These are phyloP conservation scores for Chaetomiaceae sp. DNA, from an alignment of 2,329 filamentous ascomycete species.

Conservation along the genomic window DNA sequence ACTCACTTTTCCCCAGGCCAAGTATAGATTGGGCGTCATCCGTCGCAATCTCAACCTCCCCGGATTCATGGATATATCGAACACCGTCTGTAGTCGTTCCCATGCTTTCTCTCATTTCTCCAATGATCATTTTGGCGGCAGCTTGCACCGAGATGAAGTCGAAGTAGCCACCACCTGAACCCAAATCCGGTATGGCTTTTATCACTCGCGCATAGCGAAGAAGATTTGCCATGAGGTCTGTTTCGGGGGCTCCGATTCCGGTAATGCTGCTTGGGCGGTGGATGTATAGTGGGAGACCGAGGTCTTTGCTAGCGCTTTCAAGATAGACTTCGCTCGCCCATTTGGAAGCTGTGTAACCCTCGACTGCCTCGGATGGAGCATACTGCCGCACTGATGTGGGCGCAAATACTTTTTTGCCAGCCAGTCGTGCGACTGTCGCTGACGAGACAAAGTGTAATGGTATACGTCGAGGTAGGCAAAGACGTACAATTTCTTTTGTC, in stretches of 20 bases:
- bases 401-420: background rate
- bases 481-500: slow-evolving; percentile 31
- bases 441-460: slow-evolving; percentile 33
- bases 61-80: background rate
- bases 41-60: background rate
- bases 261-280: slow-evolving; percentile 28
- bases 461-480: slow-evolving; percentile 23
- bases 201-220: background rate
- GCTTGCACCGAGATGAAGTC: slow-evolving; percentile 13
- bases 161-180: slow-evolving; percentile 7
- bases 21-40: background rate
- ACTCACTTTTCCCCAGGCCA: background rate
- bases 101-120: background rate
- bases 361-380: background rate
- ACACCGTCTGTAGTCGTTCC: background rate
- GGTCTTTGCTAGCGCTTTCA: slow-evolving; percentile 18
- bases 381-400: background rate
- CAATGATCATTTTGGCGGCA: background rate
- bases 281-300: slow-evolving; percentile 27
- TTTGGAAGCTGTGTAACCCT: slow-evolving; percentile 32
- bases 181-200: background rate
- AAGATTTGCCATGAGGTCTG: slow-evolving; percentile 21
- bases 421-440: slow-evolving; percentile 14
- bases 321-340: slow-evolving; percentile 33
- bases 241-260: slow-evolving; percentile 10